phyloP scores from a whole-genome alignment of 192 early-diverging fungal species.

The Entomortierella lignicola region DNA sequence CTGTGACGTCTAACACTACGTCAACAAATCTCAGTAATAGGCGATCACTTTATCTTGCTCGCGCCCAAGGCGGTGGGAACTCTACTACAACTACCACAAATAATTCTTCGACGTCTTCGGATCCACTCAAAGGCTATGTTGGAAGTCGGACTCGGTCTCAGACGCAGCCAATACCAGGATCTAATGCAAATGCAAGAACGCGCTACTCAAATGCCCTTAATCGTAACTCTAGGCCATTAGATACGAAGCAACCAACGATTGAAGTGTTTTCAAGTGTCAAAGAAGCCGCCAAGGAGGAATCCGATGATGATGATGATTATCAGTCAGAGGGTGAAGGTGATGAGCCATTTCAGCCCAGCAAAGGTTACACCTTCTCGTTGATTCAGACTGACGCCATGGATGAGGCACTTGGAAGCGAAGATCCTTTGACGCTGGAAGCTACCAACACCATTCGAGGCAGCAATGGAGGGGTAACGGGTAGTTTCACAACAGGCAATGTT shows the following conservation, averaged over 20 bases:
- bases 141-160: constrained; percentile 26
- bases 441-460: constrained; percentile 1
- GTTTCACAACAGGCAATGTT: background rate
- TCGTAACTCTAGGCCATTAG: constrained; percentile 12
- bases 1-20: constrained; percentile 8
- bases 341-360: constrained; percentile 40
- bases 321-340: constrained; percentile 55
- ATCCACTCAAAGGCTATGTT: constrained; percentile 5
- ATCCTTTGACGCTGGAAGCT: constrained; percentile 27
- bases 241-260: constrained; percentile 54
- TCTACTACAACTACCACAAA: constrained; percentile 8
- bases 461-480: background rate
- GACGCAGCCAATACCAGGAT: constrained; percentile 41
- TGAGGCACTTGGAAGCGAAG: constrained; percentile 55
- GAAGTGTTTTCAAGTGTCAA: constrained; percentile 66
- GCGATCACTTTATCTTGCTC: constrained; percentile 36
- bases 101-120: background rate
- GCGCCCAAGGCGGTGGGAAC: constrained; percentile 24
- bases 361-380: constrained; percentile 61
- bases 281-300: constrained; percentile 65
- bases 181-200: constrained; percentile 23
- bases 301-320: constrained; percentile 71
- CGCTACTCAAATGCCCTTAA: constrained; percentile 29
- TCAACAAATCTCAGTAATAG: constrained; percentile 32
- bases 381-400: constrained; percentile 69